Conservation (phyloP, 176 grass and related monocot genomes). For the Areca catechu region DNA sequence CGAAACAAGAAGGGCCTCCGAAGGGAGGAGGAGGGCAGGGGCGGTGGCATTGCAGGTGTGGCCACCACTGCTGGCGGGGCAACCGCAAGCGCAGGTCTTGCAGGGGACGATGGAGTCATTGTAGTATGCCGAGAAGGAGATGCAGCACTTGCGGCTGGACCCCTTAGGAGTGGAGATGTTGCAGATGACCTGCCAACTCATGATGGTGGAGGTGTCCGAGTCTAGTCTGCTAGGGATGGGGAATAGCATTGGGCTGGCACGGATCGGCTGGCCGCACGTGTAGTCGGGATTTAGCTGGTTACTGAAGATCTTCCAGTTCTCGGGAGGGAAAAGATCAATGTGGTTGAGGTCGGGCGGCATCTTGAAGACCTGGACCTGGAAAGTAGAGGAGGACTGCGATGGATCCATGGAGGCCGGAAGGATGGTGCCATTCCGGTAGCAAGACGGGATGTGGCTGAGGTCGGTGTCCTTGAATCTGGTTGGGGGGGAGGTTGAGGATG, state of each 20-base stretch:
- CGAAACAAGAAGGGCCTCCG: too few relatives aligned
- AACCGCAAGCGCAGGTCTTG: too few relatives aligned
- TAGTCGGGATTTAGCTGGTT: constrained; percentile 65
- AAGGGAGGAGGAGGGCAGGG: too few relatives aligned
- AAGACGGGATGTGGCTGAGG: constrained; percentile 46
- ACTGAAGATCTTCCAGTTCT: constrained; percentile 58
- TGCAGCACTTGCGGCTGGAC: too few relatives aligned
- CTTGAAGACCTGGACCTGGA: constrained; percentile 96
- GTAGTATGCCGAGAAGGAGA: too few relatives aligned
- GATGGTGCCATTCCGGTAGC: constrained; percentile 87
- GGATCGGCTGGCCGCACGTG: constrained; percentile 38
- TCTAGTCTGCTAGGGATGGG: constrained; percentile 64
- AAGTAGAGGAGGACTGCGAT: constrained; percentile 61
- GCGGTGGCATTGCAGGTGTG: too few relatives aligned
- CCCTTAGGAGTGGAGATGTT: too few relatives aligned
- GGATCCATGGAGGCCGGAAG: too few relatives aligned
- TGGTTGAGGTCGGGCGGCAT: constrained; percentile 80
- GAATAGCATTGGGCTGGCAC: constrained; percentile 54
- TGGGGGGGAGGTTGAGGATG: constrained; percentile 61
- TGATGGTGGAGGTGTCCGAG: constrained; percentile 33
- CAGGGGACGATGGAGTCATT: too few relatives aligned
- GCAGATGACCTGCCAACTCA: too few relatives aligned
- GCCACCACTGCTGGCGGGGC: too few relatives aligned
- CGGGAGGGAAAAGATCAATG: constrained; percentile 54
- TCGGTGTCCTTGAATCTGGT: constrained; percentile 66